Base-by-base conservation (phyloP, 169 alveolate species). In the Cryptosporidium canis region DNA sequence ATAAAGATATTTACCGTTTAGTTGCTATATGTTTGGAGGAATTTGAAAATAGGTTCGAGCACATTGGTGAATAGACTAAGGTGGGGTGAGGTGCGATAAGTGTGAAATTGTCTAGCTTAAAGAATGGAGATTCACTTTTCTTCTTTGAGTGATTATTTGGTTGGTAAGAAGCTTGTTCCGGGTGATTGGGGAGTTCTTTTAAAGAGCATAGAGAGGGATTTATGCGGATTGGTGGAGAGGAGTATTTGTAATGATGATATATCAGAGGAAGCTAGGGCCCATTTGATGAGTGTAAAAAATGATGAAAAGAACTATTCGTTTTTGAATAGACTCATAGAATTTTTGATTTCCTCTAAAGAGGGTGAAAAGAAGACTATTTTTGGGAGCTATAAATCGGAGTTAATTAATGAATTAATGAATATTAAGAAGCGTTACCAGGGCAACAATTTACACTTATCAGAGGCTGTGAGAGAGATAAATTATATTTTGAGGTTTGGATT, bases 51-150 rank as follows among this genome's bases (percentile, higher is more conserved):
- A n/a, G n/a, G n/a, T n/a, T n/a, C n/a, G n/a, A n/a, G n/a, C n/a
- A n/a, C n/a, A n/a, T n/a, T n/a, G n/a, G n/a, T n/a, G n/a, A n/a
- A n/a, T n/a, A n/a, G n/a, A n/a, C n/a, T n/a, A n/a, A n/a, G n/a
- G n/a, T n/a, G n/a, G n/a, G n/a, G n/a, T n/a, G n/a, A n/a, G n/a
- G n/a, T n/a, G n/a, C n/a, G n/a, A n/a, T n/a, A n/a, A n/a, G n/a
- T n/a, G n/a, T n/a, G n/a, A n/a, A n/a, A n/a, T n/a, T n/a, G n/a
- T n/a, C n/a, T n/a, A n/a, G n/a, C n/a, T n/a, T n/a, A n/a, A n/a
- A 14, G 24, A 51, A 51, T 68, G 83, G 83, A 68, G 37, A 68
- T 68, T 1, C 66, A 68, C 14, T 68, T 29, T 68, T 45, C 63
- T 44, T n/a, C 8, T n/a, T 45, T 68, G 27, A 44, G 6, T 27